These are phyloP conservation scores for Monosporascus sp. DNA, from an alignment of 2,329 filamentous ascomycete species.

Conservation along the genomic window DNA sequence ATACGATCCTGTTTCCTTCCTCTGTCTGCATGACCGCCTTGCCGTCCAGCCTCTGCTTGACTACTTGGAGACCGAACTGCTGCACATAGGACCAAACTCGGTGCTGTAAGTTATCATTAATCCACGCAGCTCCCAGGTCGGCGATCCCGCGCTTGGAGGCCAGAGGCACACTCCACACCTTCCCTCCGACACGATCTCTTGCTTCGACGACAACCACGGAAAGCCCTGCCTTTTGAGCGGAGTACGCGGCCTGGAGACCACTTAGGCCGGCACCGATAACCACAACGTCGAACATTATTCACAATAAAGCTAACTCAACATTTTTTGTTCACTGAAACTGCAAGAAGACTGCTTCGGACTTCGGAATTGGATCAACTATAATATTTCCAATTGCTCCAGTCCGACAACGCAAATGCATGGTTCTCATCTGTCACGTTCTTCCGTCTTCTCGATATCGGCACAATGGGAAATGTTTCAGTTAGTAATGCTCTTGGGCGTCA, in stretches of 20 bases:
- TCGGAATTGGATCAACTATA: too few relatives aligned
- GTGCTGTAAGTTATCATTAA: constrained; percentile 28
- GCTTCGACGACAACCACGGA: constrained; percentile 35
- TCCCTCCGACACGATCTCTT: constrained; percentile 37
- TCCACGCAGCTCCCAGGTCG: constrained; percentile 32
- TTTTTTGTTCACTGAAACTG: too few relatives aligned
- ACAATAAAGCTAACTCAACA: too few relatives aligned
- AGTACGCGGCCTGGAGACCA: constrained; percentile 31
- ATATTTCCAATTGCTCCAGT: too few relatives aligned
- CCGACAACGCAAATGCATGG: too few relatives aligned
- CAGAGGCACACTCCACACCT: constrained; percentile 27
- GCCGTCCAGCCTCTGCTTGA: constrained; percentile 26
- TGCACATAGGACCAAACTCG: constrained; percentile 23
- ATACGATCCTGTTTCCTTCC: constrained; percentile 20
- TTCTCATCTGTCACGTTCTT: too few relatives aligned
- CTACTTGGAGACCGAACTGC: constrained; percentile 23
- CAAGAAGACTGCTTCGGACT: too few relatives aligned
- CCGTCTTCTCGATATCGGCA: too few relatives aligned
- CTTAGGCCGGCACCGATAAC: constrained; percentile 35
- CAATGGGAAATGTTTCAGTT: too few relatives aligned
- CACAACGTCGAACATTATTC: too few relatives aligned
- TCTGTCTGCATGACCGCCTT: constrained; percentile 25
- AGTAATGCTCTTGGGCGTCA: too few relatives aligned
- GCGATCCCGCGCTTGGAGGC: constrained; percentile 18
- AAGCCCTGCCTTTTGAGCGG: constrained; percentile 24